These are phyloP conservation scores for Dioszegia crocea DNA, from an alignment of 768 basidiomycete genomes.

Conservation along the genomic window DNA sequence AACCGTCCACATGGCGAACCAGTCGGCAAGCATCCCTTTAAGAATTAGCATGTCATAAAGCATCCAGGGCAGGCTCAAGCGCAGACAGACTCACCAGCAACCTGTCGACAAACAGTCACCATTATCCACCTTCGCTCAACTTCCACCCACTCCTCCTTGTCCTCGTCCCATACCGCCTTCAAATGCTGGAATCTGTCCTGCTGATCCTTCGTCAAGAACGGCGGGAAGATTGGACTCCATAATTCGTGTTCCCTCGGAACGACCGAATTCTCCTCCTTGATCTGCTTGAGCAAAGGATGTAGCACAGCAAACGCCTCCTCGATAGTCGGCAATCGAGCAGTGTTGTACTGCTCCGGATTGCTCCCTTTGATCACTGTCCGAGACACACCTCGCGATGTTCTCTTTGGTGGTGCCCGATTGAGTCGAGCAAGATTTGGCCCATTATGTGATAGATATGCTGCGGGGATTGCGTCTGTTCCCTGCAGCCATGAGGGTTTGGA, in stretches of 20 bases:
- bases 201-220: slow-evolving; percentile 31
- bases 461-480: background rate
- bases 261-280: slow-evolving; percentile 19
- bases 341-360: slow-evolving; percentile 28
- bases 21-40: slow-evolving; percentile 40
- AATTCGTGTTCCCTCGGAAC: slow-evolving; percentile 39
- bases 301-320: slow-evolving; percentile 31
- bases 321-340: slow-evolving; percentile 26
- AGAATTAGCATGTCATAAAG: too few relatives aligned
- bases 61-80: too few relatives aligned
- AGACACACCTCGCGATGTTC: slow-evolving; percentile 15
- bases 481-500: slow-evolving; percentile 9
- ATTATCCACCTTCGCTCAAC: slow-evolving; percentile 30
- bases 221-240: slow-evolving; percentile 35
- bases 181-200: slow-evolving; percentile 30
- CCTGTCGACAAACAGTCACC: slow-evolving; percentile 40
- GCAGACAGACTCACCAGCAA: slow-evolving; percentile 38
- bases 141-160: slow-evolving; percentile 21
- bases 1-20: slow-evolving; percentile 44
- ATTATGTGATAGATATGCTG: background rate
- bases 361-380: slow-evolving; percentile 16
- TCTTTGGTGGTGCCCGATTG: background rate
- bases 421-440: slow-evolving; percentile 14
- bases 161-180: slow-evolving; percentile 25
- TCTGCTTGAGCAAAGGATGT: slow-evolving; percentile 22